phyloP scores from a whole-genome alignment of 441 rosid genomes.

The Arabidopsis hybrid region DNA sequence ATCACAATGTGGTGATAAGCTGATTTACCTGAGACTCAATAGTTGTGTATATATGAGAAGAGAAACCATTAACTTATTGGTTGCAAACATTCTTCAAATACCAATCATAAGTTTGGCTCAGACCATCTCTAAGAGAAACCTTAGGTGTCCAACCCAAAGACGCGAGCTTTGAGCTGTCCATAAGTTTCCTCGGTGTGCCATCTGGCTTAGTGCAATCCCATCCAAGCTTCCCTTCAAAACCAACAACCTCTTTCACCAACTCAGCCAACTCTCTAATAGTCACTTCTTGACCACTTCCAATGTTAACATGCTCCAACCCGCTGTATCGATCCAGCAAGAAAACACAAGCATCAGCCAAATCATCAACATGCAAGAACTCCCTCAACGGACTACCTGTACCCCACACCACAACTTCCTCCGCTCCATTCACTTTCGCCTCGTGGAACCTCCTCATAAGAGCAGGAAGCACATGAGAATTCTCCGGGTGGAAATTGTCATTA shows the following conservation, averaged over 20 bases:
- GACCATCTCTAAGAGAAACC: slow-evolving; percentile 78
- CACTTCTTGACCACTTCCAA: slow-evolving; percentile 94
- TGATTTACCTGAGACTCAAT: slow-evolving; percentile 35
- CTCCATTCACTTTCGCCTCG: slow-evolving; percentile 69
- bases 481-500: slow-evolving; percentile 86
- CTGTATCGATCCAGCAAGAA: slow-evolving; percentile 78
- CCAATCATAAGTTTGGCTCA: slow-evolving; percentile 90
- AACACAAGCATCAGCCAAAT: slow-evolving; percentile 86
- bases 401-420: slow-evolving; percentile 93
- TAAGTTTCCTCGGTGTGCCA: slow-evolving; percentile 95
- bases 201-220: slow-evolving; percentile 92
- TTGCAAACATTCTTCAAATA: slow-evolving; percentile 68
- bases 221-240: slow-evolving; percentile 78
- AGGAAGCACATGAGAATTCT: slow-evolving; percentile 93
- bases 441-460: slow-evolving; percentile 95
- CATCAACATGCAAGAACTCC: slow-evolving; percentile 96
- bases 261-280: slow-evolving; percentile 91
- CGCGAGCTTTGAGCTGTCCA: slow-evolving; percentile 89
- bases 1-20: neutral
- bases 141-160: slow-evolving; percentile 83
- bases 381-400: slow-evolving; percentile 92
- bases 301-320: slow-evolving; percentile 82
- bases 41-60: neutral
- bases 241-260: slow-evolving; percentile 88
- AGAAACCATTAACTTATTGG: slow-evolving; percentile 3